These are phyloP conservation scores for Plenodomus tracheiphilus DNA, from an alignment of 2,329 filamentous ascomycete genomes.

Conservation along the genomic window DNA sequence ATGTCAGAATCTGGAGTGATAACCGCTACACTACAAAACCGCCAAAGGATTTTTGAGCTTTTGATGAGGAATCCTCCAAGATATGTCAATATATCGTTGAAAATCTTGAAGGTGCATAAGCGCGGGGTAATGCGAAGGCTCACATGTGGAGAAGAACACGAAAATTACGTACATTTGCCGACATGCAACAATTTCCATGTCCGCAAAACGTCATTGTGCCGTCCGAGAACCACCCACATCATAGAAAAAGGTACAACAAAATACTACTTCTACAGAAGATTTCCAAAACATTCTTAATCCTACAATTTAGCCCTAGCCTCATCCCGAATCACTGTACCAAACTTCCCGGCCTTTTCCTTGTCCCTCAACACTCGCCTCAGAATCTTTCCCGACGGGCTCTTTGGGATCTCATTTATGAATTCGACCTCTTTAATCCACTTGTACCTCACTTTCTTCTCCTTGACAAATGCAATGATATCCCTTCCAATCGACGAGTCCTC, in stretches of 20 bases:
- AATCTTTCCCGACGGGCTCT: conserved; percentile 54
- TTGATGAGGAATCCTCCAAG: not conserved
- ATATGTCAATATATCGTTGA: no score
- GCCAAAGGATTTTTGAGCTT: not conserved
- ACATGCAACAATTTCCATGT: no score
- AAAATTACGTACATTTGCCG: no score
- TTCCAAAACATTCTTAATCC: not conserved
- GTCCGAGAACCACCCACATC: no score
- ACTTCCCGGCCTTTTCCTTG: conserved; percentile 45
- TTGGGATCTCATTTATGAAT: conserved; percentile 53
- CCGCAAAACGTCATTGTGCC: no score
- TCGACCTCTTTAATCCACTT: conserved; percentile 53
- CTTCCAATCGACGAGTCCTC: conserved; percentile 39
- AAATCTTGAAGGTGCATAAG: no score
- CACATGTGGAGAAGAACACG: no score
- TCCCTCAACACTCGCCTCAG: conserved; percentile 50
- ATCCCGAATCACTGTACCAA: conserved; percentile 20
- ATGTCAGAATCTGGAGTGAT: conserved; percentile 8
- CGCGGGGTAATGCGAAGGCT: no score
- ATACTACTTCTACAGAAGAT: no score
- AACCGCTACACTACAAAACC: conserved; percentile 9
- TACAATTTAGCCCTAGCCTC: conserved; percentile 47
- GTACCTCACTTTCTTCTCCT: conserved; percentile 51
- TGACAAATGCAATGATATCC: conserved; percentile 50
- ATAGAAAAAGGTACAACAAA: no score